Conservation (phyloP, 2,329 filamentous ascomycete genomes). For the Clarireedia hainanense region DNA sequence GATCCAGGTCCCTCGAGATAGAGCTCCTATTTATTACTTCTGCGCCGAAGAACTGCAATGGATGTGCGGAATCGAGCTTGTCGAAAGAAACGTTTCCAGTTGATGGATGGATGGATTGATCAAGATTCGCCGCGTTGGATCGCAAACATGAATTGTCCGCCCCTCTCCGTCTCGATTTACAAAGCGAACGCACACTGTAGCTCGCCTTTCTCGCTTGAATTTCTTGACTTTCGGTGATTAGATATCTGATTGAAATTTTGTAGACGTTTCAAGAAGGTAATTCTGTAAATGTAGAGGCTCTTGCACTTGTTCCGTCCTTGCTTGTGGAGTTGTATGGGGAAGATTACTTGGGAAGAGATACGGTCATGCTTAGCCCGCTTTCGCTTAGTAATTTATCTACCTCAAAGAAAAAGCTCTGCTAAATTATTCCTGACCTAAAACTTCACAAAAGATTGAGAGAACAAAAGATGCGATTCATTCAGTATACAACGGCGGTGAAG, state of each 20-base stretch:
- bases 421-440: slow-evolving; percentile 8
- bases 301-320: slow-evolving; percentile 11
- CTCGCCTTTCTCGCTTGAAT: neutral
- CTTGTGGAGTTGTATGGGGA: slow-evolving; percentile 23
- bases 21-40: too few relatives aligned
- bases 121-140: neutral
- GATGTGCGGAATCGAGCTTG: neutral
- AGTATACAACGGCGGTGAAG: too few relatives aligned
- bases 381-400: slow-evolving; percentile 17
- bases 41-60: too few relatives aligned
- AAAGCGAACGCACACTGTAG: too few relatives aligned
- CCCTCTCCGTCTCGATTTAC: neutral
- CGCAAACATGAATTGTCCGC: neutral
- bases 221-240: neutral
- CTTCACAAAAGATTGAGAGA: too few relatives aligned
- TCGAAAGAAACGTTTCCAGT: neutral
- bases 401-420: neutral
- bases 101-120: too few relatives aligned
- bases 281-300: neutral
- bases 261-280: neutral
- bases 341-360: slow-evolving; percentile 19
- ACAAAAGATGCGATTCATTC: too few relatives aligned
- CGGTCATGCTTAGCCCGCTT: slow-evolving; percentile 11
- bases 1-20: too few relatives aligned
- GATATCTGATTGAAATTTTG: slow-evolving; percentile 9